Percentiles rank a stretch among this genome's conserved stretches.
phyloP scores from a whole-genome alignment of 129 eudicot species.

The Smallanthus sonchifolius region DNA sequence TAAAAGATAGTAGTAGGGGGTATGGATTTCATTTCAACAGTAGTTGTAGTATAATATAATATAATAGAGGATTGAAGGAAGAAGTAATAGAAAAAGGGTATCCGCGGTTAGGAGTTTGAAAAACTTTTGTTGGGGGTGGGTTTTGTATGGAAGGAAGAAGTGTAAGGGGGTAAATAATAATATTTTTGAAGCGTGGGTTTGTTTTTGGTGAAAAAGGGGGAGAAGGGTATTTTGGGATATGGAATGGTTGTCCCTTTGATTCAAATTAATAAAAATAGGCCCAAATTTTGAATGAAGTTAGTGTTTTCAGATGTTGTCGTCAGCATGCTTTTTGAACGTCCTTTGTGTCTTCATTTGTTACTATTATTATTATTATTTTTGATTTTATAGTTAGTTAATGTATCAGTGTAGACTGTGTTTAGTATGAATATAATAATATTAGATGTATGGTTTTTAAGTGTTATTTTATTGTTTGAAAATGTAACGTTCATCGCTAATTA shows the following conservation, averaged over 20 bases:
- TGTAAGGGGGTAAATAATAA: constrained; percentile 14
- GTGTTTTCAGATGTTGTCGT: no score
- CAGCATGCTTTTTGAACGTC: constrained; percentile 14
- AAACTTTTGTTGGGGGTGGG: constrained; percentile 9
- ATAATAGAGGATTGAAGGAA: not conserved
- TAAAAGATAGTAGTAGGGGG: not conserved
- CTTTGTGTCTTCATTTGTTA: not conserved
- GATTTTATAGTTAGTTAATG: no score
- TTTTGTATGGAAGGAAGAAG: constrained; percentile 3
- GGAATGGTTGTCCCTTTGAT: constrained; percentile 24
- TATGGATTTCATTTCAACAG: no score
- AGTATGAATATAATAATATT: no score
- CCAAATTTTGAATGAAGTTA: constrained; percentile 18
- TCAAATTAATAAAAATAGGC: constrained; percentile 14
- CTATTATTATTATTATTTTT: no score
- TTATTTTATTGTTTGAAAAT: not conserved
- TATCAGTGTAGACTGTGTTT: no score
- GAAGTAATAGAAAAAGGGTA: not conserved
- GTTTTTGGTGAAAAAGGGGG: constrained; percentile 14
- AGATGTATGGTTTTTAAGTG: not conserved
- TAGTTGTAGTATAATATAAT: not conserved
- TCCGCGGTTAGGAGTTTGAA: constrained; percentile 6
- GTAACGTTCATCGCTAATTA: not conserved
- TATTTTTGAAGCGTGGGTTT: constrained; percentile 12
- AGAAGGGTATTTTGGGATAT: constrained; percentile 19